A percentile compares a stretch with the other conserved stretches of the same genome.
Evolutionary conservation across 176 grass and related monocot genomes (phyloP).

Genomic region (Ensete glaucum): DNA sequence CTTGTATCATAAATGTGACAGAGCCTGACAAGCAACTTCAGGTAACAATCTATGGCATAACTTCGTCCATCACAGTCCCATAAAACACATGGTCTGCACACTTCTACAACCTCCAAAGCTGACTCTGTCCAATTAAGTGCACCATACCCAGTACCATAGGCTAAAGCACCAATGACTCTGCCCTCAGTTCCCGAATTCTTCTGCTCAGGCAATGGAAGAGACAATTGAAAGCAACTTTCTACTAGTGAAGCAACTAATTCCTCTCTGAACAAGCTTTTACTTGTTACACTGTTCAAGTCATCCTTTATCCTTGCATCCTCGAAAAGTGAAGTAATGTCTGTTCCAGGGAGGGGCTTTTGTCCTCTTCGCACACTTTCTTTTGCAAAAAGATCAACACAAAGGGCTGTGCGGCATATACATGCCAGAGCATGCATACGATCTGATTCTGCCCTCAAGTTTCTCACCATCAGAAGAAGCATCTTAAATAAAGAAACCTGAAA

Average conservation of each 20-base stretch:
- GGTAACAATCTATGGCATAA: conserved; percentile 90
- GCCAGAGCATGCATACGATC: conserved; percentile 96
- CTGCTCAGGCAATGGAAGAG: conserved; percentile 81
- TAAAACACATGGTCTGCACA: conserved; percentile 87
- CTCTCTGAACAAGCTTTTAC: conserved; percentile 95
- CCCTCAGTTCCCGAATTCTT: conserved; percentile 94
- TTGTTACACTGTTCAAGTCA: conserved; percentile 75
- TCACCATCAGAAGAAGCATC: conserved; percentile 88
- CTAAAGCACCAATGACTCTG: conserved; percentile 97
- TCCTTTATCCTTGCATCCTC: conserved; percentile 95
- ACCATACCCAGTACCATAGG: conserved; percentile 97
- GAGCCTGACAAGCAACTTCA: conserved; percentile 90
- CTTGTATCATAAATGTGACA: conserved; percentile 95
- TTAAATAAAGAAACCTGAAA: conserved; percentile 90
- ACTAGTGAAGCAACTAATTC: conserved; percentile 86
- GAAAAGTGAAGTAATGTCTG: conserved; percentile 91
- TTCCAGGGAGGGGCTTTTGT: conserved; percentile 87
- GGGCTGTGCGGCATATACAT: conserved; percentile 85
- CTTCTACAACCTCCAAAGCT: conserved; percentile 93
- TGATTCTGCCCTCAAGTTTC: conserved; percentile 93
- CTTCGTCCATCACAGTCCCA: conserved; percentile 89
- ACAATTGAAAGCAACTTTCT: conserved; percentile 97
- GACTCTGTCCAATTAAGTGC: conserved; percentile 95
- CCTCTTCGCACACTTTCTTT: conserved; percentile 95
- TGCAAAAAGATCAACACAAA: conserved; percentile 99